These are phyloP conservation scores for Phylloporus arenicola DNA, from an alignment of 768 basidiomycete genomes.

Conservation along the genomic window DNA sequence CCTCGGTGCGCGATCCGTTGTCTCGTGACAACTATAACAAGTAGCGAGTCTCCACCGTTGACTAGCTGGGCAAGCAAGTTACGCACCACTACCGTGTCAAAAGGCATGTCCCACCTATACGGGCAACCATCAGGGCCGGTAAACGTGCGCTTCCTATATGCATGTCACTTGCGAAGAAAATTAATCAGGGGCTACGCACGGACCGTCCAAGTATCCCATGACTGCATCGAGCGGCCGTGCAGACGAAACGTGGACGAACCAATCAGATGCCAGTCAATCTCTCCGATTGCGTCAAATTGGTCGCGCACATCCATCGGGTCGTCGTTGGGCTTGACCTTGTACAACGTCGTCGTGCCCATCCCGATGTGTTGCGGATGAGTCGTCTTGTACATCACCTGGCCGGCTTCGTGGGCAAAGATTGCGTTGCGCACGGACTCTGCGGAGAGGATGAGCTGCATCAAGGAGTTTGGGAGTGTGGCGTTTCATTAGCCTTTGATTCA, in stretches of 20 bases:
- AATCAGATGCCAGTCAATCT: constrained; percentile 32
- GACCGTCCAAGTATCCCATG: constrained; percentile 23
- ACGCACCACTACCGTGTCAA: constrained; percentile 13
- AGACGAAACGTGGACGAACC: constrained; percentile 29
- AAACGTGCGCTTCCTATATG: constrained; percentile 26
- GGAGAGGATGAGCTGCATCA: constrained; percentile 24
- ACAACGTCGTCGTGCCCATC: constrained; percentile 19
- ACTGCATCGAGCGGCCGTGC: constrained; percentile 22
- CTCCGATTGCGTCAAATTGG: constrained; percentile 28
- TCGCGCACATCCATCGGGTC: constrained; percentile 23
- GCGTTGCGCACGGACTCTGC: constrained; percentile 20
- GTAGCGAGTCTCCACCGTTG: not conserved
- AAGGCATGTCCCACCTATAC: constrained; percentile 32
- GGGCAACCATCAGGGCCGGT: constrained; percentile 28
- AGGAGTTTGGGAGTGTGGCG: not conserved
- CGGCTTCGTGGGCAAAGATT: constrained; percentile 18
- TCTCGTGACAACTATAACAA: constrained; percentile 17
- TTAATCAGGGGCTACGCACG: not conserved
- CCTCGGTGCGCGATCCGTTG: constrained; percentile 7
- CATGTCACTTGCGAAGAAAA: not conserved
- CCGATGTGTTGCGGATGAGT: constrained; percentile 12
- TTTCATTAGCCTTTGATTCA: too few species aligned
- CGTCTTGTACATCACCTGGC: constrained; percentile 29
- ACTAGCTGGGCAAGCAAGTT: too few species aligned
- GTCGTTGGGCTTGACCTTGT: constrained; percentile 22